These are phyloP conservation scores for Neltuma alba DNA, from an alignment of 306 rosid genomes.

Conservation along the genomic window DNA sequence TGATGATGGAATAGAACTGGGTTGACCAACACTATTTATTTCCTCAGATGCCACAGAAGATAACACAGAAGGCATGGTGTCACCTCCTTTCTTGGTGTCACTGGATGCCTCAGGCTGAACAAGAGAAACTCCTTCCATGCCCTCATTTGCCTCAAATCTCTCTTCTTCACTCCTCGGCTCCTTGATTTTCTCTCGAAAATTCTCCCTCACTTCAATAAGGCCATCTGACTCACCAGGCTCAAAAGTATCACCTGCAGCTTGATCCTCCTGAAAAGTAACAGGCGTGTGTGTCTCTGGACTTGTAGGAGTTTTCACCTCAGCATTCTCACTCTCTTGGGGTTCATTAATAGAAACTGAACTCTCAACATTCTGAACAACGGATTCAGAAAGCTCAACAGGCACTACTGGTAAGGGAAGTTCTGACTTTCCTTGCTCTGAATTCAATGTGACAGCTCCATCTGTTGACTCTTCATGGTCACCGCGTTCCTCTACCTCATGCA, in stretches of 20 bases:
- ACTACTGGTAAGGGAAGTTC: slow-evolving; percentile 39
- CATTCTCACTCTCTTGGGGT: slow-evolving; percentile 41
- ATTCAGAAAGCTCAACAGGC: slow-evolving; percentile 45
- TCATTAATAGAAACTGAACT: slow-evolving; percentile 35
- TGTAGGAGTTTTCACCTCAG: slow-evolving; percentile 37
- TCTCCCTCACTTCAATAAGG: slow-evolving; percentile 43
- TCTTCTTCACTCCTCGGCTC: slow-evolving; percentile 35
- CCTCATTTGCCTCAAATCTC: slow-evolving; percentile 43
- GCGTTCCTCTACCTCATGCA: slow-evolving; percentile 28
- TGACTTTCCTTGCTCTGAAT: slow-evolving; percentile 32
- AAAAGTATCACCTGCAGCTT: slow-evolving; percentile 38
- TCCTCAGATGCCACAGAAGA: slow-evolving; percentile 35
- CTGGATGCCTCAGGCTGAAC: slow-evolving; percentile 37
- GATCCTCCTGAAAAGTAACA: slow-evolving; percentile 40
- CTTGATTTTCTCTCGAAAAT: slow-evolving; percentile 32
- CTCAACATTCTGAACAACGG: slow-evolving; percentile 36
- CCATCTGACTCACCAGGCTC: slow-evolving; percentile 28
- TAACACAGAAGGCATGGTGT: neutral
- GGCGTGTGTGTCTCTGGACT: slow-evolving; percentile 34
- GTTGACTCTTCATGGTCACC: slow-evolving; percentile 31
- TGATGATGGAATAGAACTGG: slow-evolving; percentile 47
- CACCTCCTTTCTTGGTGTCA: slow-evolving; percentile 40
- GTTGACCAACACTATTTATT: slow-evolving; percentile 34
- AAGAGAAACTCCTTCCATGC: slow-evolving; percentile 31
- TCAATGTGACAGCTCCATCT: slow-evolving; percentile 36